These are phyloP conservation scores for Brettanomyces bruxellensis DNA, from an alignment of 805 yeast species.

Conservation along the genomic window DNA sequence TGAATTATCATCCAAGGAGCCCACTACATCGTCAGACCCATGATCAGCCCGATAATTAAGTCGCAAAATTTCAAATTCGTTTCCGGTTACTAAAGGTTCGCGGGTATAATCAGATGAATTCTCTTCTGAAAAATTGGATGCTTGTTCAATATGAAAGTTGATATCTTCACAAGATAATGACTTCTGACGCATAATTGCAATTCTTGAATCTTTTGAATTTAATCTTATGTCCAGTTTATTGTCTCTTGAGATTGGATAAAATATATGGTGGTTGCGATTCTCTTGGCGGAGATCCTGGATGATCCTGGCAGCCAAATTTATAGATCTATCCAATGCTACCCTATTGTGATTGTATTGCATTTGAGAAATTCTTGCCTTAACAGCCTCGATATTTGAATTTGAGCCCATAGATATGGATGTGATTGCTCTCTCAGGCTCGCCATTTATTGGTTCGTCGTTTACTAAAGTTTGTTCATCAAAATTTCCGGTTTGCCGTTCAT, in stretches of 20 bases:
- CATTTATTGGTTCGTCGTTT: slow-evolving; percentile 13
- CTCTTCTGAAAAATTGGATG: neutral
- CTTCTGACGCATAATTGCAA: slow-evolving; percentile 43
- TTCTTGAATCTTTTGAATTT: slow-evolving; percentile 41
- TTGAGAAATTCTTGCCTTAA: slow-evolving; percentile 31
- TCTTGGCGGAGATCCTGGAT: slow-evolving; percentile 44
- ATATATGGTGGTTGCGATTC: slow-evolving; percentile 52
- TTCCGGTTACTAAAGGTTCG: neutral
- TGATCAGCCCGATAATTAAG: slow-evolving; percentile 52
- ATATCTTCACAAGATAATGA: neutral
- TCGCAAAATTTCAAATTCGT: slow-evolving; percentile 47
- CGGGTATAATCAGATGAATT: neutral
- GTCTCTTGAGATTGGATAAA: slow-evolving; percentile 40
- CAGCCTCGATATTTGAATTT: slow-evolving; percentile 2
- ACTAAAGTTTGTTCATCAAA: slow-evolving; percentile 23
- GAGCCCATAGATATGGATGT: neutral
- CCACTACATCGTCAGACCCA: slow-evolving; percentile 33
- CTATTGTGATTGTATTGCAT: slow-evolving; percentile 69
- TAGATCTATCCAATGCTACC: slow-evolving; percentile 52
- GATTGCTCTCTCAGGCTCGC: neutral
- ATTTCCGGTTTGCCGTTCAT: slow-evolving; percentile 11
- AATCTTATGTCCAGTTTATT: slow-evolving; percentile 26
- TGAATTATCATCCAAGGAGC: slow-evolving; percentile 56
- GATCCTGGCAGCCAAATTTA: slow-evolving; percentile 42
- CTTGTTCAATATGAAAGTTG: neutral